Base-by-base conservation (phyloP, 169 alveolate species). In the Eimeria praecox region DNA sequence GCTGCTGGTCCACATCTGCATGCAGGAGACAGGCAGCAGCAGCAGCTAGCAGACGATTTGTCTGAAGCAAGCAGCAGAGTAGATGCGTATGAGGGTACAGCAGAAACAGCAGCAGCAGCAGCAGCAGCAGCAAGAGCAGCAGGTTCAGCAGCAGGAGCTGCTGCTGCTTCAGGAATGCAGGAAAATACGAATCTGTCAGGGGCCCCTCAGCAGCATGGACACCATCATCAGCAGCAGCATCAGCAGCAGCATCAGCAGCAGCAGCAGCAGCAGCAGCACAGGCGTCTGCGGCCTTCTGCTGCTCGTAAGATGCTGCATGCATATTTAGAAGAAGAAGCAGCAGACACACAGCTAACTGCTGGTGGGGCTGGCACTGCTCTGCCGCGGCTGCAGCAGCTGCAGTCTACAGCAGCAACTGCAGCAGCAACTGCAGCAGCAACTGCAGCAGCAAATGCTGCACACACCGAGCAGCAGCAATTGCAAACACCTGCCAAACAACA, bases 211-310 rank as follows among this genome's bases (percentile, higher is more conserved):
- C 42, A 46, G 27, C 75, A 40, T 22, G 85, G 85, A 1, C 75
- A 64, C 16, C 75, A 64, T 35, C 75, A 62, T 3, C 64, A n/a
- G 5, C 89, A 54, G 22, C 89, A 85, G 54, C 92, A 85, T 77
- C 94, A 87, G 94, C 80, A 87, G 82, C 94, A 87, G 85, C 82
- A 87, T n/a, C 94, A 40, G 94, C 94, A 88, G 66, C 82, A 66
- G 6, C 52, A 33, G 4, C 82, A 59, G 86, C 66, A 27, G 69
- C 82, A 27, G 66, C 82, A 64, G 69, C 94, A 88, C 0, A 35
- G 85, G 66, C 82, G 85, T 30, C 42, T 88, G 82, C 94, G 85
- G 12, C 86, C 82, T 27, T 62, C 82, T 64, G 85, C 64, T 27
- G 94, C 85, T 22, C 44, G 86, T 0, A 85, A 85, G 92, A 38